These are phyloP conservation scores for Barnettozyma botsteinii DNA, from an alignment of 805 yeast genomes.

Conservation along the genomic window DNA sequence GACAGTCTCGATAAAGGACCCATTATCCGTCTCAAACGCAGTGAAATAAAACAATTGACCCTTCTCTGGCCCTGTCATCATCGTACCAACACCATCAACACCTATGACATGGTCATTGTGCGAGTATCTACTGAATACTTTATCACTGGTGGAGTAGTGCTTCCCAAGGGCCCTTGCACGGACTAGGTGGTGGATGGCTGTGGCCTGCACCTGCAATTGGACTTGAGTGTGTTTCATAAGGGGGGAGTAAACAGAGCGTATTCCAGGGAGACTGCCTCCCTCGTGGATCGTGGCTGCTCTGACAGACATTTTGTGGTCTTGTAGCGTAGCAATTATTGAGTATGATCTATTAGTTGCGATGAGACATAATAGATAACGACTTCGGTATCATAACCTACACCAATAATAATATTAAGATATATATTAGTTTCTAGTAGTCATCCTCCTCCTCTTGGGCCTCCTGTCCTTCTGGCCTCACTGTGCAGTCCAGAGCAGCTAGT, in stretches of 20 bases:
- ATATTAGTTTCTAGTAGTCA: neutral
- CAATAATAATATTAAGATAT: no score
- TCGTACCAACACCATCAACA: conserved; percentile 9
- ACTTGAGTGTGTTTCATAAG: neutral
- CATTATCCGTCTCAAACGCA: conserved; percentile 3
- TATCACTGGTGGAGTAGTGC: conserved; percentile 5
- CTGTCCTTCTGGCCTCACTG: conserved; percentile 14
- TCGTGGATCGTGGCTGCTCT: neutral
- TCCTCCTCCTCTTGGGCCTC: neutral
- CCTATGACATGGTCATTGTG: neutral
- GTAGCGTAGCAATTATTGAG: no score
- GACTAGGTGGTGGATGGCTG: conserved; percentile 10
- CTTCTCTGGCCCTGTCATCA: neutral
- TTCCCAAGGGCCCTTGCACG: conserved; percentile 7
- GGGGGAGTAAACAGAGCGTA: neutral
- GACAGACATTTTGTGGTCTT: conserved; percentile 4
- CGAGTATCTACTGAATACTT: neutral
- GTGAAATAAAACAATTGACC: conserved; percentile 3
- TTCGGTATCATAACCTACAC: no score
- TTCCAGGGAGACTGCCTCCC: neutral
- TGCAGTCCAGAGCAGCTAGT: conserved; percentile 49
- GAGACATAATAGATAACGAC: no score
- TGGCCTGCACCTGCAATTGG: neutral
- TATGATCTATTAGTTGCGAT: no score
- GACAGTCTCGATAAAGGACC: conserved; percentile 7